phyloP scores from a whole-genome alignment of 441 rosid species.

The Francoa sonchifolia region DNA sequence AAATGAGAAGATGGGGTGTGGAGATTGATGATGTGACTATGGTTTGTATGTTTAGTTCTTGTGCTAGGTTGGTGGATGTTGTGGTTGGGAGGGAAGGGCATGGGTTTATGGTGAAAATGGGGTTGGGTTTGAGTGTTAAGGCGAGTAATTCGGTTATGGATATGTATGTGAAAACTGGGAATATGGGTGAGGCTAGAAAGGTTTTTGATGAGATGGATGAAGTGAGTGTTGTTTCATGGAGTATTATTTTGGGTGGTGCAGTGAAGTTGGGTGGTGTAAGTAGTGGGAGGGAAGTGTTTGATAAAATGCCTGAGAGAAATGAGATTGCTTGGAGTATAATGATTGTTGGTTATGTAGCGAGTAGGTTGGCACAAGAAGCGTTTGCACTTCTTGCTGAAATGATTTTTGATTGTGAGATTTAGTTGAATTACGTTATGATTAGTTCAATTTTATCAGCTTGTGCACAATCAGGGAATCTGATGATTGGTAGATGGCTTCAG shows the following conservation, averaged over 20 bases:
- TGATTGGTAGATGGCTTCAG: conserved; percentile 60
- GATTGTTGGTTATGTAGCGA: conserved; percentile 64
- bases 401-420: conserved; percentile 40
- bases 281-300: conserved; percentile 42
- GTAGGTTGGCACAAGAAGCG: conserved; percentile 45
- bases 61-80: no score
- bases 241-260: conserved; percentile 79
- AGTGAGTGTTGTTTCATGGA: conserved; percentile 84
- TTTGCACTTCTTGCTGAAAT: conserved; percentile 49
- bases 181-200: conserved; percentile 63
- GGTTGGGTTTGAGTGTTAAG: conserved; percentile 29
- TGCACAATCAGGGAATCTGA: conserved; percentile 50
- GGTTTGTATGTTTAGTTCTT: no score
- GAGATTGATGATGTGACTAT: no score
- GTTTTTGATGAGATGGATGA: conserved; percentile 74
- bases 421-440: conserved; percentile 66
- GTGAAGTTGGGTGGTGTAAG: conserved; percentile 50
- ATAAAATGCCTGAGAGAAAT: conserved; percentile 53
- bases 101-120: conserved; percentile 29
- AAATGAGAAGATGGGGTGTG: no score
- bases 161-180: conserved; percentile 76
- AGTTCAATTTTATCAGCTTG: conserved; percentile 76
- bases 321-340: conserved; percentile 73
- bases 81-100: conserved; percentile 37
- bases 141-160: conserved; percentile 68